Evolutionary conservation across 129 eudicot genomes (phyloP).

Genomic region (Flaveria trinervia): DNA sequence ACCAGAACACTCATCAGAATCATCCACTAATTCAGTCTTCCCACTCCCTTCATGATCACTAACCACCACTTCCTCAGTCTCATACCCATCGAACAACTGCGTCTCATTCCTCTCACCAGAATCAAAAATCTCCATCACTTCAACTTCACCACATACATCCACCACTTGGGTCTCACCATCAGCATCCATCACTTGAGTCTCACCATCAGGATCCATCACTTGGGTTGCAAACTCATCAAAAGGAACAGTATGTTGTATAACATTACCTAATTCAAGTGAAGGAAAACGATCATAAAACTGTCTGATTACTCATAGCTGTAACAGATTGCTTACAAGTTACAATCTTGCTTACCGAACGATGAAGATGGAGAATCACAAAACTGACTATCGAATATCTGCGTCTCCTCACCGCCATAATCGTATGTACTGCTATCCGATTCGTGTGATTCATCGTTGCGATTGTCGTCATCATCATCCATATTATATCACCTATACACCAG

Average conservation of each 20-base stretch:
- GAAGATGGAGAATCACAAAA: slow-evolving; percentile 36
- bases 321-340: slow-evolving; percentile 1
- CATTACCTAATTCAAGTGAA: slow-evolving; percentile 31
- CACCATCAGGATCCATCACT: slow-evolving; percentile 44
- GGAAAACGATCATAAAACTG: slow-evolving; percentile 17
- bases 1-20: slow-evolving; percentile 44
- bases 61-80: slow-evolving; percentile 50
- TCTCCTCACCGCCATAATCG: slow-evolving; percentile 45
- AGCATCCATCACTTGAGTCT: slow-evolving; percentile 42
- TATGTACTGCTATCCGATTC: slow-evolving; percentile 23
- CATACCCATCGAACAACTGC: slow-evolving; percentile 50
- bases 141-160: slow-evolving; percentile 55
- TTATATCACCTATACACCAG: slow-evolving; percentile 27
- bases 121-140: slow-evolving; percentile 46
- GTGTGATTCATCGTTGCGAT: slow-evolving; percentile 16
- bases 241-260: slow-evolving; percentile 29
- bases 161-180: slow-evolving; percentile 28
- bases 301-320: background rate
- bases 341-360: slow-evolving; percentile 35
- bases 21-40: slow-evolving; percentile 45
- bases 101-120: slow-evolving; percentile 28
- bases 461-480: slow-evolving; percentile 49
- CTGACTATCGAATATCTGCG: slow-evolving; percentile 55
- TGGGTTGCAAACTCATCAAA: slow-evolving; percentile 52
- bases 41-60: slow-evolving; percentile 46